Evolutionary conservation across 2,329 filamentous ascomycete genomes (phyloP).

Genomic region (Fusarium gaditjirri): DNA sequence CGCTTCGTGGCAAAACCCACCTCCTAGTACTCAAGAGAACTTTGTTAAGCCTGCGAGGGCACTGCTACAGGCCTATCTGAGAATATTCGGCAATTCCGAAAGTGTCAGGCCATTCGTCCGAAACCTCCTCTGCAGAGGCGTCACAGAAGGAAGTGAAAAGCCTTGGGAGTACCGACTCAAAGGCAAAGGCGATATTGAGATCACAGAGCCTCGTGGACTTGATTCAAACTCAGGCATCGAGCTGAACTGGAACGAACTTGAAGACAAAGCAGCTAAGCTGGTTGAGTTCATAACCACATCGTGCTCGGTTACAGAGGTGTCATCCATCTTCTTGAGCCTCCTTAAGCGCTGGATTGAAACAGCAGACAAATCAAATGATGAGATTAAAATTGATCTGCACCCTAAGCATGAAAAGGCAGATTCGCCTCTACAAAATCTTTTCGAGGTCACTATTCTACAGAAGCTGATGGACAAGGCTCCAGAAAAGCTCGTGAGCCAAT

Average conservation of each 20-base stretch:
- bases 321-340: constrained; percentile 68
- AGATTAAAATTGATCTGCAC: constrained; percentile 44
- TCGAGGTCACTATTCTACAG: constrained; percentile 71
- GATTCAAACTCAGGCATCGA: constrained; percentile 34
- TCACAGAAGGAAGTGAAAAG: constrained; percentile 42
- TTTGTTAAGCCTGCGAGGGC: constrained; percentile 59
- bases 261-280: constrained; percentile 60
- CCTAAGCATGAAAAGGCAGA: constrained; percentile 44
- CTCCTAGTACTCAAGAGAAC: constrained; percentile 48
- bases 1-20: constrained; percentile 59
- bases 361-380: constrained; percentile 41
- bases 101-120: constrained; percentile 61
- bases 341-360: constrained; percentile 67
- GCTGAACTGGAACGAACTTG: constrained; percentile 57
- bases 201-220: constrained; percentile 51
- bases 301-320: constrained; percentile 66
- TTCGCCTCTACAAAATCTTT: constrained; percentile 60
- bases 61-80: constrained; percentile 67
- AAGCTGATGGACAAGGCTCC: constrained; percentile 71
- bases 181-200: constrained; percentile 61
- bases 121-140: constrained; percentile 67
- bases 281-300: constrained; percentile 61
- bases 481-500: constrained; percentile 71
- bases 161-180: constrained; percentile 65
- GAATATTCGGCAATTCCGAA: constrained; percentile 63